Base-by-base conservation (phyloP, 2,329 filamentous ascomycete species). In the Diaporthe vaccinii region DNA sequence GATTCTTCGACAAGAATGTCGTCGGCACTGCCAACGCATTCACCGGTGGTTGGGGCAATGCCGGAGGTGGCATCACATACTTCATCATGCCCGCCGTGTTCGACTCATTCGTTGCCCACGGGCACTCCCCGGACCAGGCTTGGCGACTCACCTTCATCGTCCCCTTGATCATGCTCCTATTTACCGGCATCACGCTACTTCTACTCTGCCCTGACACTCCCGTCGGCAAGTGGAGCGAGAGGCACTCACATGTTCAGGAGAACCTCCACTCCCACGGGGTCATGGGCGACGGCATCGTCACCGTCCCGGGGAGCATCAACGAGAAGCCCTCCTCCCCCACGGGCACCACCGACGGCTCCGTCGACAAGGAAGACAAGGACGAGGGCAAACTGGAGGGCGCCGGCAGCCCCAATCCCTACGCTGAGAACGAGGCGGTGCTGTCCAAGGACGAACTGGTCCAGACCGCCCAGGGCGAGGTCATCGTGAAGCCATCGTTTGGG, bases 71-170 rank as follows among this genome's bases (percentile, higher is more conserved):
- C 74, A 93, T 98, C 78, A 98, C 95, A 2, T 98, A 98, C 86
- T 97, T 98, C 83, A 90, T 96, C 79, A 98, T 98, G 95, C 95
- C 96, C 2, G 94, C 94, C 7, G 92, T 98, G 74, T 97, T 93
- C 84, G 93, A 97, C 83, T 94, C 93, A 0, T 87, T 98, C 31
- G 89, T 94, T 31, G 80, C 84, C 9, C 81, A 88, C 1, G 90
- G 91, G 9, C 86, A 96, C 73, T 85, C 87, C 1, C 84, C 91
- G 2, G 91, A 94, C 79, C 89, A 91, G 51, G 93, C 95, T 3
- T 98, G 96, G 95, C 91, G 95, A 36, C 91, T 98, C 1, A 90
- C 95, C 3, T 98, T 97, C 82, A 86, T 98, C 76, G 93, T 97
- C 8, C 95, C 95, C 0, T 93, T 97, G 76, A 90, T 96, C 78